Percentiles rank a stretch among this genome's conserved stretches.
Evolutionary conservation across 192 early-diverging fungal genomes (phyloP).

Genomic region (Podila minutissima): DNA sequence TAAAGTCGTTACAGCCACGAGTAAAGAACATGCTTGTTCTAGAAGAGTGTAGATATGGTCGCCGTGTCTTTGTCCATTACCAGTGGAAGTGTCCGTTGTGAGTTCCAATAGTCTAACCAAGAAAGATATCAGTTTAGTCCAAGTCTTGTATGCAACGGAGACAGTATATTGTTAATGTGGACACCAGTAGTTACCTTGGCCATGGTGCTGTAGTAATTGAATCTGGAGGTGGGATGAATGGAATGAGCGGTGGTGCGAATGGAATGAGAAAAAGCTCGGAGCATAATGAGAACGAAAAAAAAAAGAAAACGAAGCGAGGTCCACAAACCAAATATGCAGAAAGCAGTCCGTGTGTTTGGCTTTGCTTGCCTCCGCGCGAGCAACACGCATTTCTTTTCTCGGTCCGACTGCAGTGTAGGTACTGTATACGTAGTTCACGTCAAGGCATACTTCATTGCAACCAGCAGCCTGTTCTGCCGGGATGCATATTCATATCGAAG

Average conservation of each 20-base stretch:
- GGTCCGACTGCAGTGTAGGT: too few species aligned
- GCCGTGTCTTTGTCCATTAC: conserved; percentile 10
- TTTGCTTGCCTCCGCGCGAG: too few species aligned
- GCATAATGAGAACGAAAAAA: background rate
- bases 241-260: conserved; percentile 11
- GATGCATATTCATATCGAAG: too few species aligned
- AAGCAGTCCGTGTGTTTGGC: too few species aligned
- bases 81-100: conserved; percentile 88
- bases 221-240: background rate
- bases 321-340: too few species aligned
- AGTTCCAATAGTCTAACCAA: conserved; percentile 74
- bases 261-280: conserved; percentile 14
- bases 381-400: too few species aligned
- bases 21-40: too few species aligned
- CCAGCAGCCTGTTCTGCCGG: too few species aligned
- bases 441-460: too few species aligned
- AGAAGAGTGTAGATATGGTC: too few species aligned
- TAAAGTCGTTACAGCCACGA: background rate
- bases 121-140: background rate
- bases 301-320: conserved; percentile 6
- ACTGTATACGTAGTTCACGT: too few species aligned
- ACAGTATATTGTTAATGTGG: too few species aligned
- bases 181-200: conserved; percentile 9
- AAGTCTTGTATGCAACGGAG: background rate
- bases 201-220: conserved; percentile 11